Conservation (phyloP, 192 early-diverging fungal genomes). For the Entomortierella lignicola region DNA sequence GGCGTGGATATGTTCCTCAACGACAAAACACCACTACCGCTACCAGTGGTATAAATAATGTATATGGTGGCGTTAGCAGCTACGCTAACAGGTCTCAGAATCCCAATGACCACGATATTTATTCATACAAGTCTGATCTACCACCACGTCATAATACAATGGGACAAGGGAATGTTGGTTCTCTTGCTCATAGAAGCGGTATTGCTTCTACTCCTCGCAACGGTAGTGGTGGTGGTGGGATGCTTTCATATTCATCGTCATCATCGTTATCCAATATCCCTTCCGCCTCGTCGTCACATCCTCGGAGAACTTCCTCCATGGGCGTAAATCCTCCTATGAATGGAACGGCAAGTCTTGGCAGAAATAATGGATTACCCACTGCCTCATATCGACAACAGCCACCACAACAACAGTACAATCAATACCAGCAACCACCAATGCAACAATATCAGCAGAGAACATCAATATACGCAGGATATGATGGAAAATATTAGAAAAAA, state of each 20-base stretch:
- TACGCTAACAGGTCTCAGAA: not conserved
- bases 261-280: not conserved
- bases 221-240: not conserved
- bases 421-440: not conserved
- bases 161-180: not conserved
- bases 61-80: not conserved
- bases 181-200: not conserved
- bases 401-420: slow-evolving; percentile 3
- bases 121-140: slow-evolving; percentile 1
- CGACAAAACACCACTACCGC: not conserved
- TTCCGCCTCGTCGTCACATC: slow-evolving; percentile 14
- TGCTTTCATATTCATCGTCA: not conserved
- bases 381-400: slow-evolving; percentile 13
- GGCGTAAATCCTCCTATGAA: not conserved
- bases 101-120: not conserved
- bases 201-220: not conserved
- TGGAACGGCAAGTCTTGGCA: slow-evolving; percentile 5
- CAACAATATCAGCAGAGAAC: slow-evolving; percentile 12
- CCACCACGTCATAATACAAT: slow-evolving; percentile 11
- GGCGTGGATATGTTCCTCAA: slow-evolving; percentile 20
- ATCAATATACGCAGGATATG: slow-evolving; percentile 25
- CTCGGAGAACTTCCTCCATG: slow-evolving; percentile 12
- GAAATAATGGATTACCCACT: slow-evolving; percentile 5
- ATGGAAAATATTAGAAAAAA: not conserved
- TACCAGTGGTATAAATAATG: not conserved